Conservation (phyloP, 768 basidiomycete species). For the Pleurotus pulmonarius region DNA sequence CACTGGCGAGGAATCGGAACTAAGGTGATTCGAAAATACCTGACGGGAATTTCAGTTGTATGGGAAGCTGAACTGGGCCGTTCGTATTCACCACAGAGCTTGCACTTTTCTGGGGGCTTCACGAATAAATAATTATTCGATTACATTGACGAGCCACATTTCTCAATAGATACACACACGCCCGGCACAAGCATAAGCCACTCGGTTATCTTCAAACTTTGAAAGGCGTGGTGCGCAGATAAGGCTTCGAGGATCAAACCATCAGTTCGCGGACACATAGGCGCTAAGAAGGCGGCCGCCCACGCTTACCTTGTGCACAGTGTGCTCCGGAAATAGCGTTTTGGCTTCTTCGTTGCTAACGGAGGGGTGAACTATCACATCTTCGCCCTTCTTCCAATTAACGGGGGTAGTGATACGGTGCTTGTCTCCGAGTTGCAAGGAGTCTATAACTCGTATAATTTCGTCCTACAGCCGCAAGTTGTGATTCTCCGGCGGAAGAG, state of each 20-base stretch:
- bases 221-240: constrained; percentile 3
- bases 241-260: neutral
- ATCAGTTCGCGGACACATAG: neutral
- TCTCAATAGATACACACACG: too few relatives aligned
- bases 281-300: neutral
- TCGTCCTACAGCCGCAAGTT: neutral
- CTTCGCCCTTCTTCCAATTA: constrained; percentile 92
- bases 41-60: too few relatives aligned
- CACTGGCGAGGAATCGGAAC: too few relatives aligned
- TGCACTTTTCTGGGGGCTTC: too few relatives aligned
- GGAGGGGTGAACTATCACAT: constrained; percentile 88
- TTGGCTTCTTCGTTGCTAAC: constrained; percentile 88
- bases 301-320: constrained; percentile 65
- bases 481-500: constrained; percentile 39
- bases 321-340: constrained; percentile 83
- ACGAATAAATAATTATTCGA: too few relatives aligned
- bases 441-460: constrained; percentile 25
- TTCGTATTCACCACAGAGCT: too few relatives aligned
- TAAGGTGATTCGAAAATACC: too few relatives aligned
- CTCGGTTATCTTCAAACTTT: neutral
- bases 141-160: too few relatives aligned
- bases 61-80: too few relatives aligned
- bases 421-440: constrained; percentile 89
- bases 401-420: constrained; percentile 85
- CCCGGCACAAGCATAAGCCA: too few relatives aligned